These are phyloP conservation scores for Kickxella alabastrina DNA, from an alignment of 192 early-diverging fungal species.

Conservation along the genomic window DNA sequence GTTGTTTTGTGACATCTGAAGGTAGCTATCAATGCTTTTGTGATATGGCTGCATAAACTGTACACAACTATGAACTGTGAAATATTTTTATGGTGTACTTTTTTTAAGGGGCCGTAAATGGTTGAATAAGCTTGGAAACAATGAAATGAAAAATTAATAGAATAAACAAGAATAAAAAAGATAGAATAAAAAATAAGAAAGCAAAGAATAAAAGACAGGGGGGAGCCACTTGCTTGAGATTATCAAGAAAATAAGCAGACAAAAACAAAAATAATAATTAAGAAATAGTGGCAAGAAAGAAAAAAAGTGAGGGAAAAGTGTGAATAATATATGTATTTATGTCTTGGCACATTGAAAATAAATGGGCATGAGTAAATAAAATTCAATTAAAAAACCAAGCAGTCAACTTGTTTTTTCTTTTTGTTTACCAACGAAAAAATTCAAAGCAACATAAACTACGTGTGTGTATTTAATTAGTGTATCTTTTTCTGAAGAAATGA, in stretches of 20 bases:
- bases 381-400: no score
- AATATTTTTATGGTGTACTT: no score
- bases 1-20: conserved; percentile 23
- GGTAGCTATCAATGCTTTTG: conserved; percentile 34
- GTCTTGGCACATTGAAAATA: no score
- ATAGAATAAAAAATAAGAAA: not conserved
- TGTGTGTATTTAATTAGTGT: no score
- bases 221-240: not conserved
- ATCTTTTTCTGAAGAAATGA: no score
- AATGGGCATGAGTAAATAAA: no score
- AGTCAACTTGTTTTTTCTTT: no score
- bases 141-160: not conserved
- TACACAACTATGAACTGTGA: no score
- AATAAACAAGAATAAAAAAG: conserved; percentile 3
- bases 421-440: no score
- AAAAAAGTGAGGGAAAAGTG: not conserved
- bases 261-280: not conserved
- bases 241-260: not conserved
- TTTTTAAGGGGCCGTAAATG: no score
- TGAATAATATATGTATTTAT: no score
- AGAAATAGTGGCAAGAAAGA: conserved; percentile 1
- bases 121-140: not conserved
- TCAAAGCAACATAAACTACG: no score
- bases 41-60: conserved; percentile 26
- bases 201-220: not conserved